These are phyloP conservation scores for Leptomonas seymouri DNA, from an alignment of 208 protist species.

Conservation along the genomic window DNA sequence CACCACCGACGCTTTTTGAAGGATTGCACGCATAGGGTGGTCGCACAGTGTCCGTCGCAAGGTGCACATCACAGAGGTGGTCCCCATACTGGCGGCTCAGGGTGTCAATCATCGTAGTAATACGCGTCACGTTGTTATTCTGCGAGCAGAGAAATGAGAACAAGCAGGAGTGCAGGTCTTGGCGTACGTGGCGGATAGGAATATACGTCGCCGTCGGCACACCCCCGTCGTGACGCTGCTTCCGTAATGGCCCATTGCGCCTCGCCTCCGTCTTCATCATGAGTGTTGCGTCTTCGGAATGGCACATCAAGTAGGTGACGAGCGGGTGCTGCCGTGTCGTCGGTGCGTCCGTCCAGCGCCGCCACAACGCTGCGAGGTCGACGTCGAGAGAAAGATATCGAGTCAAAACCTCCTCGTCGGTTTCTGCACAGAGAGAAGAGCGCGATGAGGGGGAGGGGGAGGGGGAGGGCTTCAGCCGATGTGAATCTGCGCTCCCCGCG, in stretches of 20 bases:
- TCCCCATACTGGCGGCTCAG: constrained; percentile 49
- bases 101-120: constrained; percentile 60
- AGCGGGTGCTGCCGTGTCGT: constrained; percentile 55
- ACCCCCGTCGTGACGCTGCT: constrained; percentile 6
- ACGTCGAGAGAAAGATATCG: constrained; percentile 75
- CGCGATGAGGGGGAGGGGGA: background rate
- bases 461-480: background rate
- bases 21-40: background rate
- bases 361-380: constrained; percentile 56
- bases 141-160: constrained; percentile 83
- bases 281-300: background rate
- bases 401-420: constrained; percentile 42
- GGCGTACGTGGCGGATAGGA: constrained; percentile 60
- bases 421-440: background rate
- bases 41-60: constrained; percentile 37
- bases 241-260: background rate
- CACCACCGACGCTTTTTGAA: background rate
- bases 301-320: constrained; percentile 38
- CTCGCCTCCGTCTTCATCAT: background rate
- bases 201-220: background rate
- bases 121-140: constrained; percentile 83
- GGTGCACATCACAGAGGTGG: constrained; percentile 55
- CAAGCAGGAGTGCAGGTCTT: constrained; percentile 78
- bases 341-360: constrained; percentile 57
- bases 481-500: background rate